Evolutionary conservation across 23 red algal species (phyloP).

Genomic region (Agarophyton chilense): DNA sequence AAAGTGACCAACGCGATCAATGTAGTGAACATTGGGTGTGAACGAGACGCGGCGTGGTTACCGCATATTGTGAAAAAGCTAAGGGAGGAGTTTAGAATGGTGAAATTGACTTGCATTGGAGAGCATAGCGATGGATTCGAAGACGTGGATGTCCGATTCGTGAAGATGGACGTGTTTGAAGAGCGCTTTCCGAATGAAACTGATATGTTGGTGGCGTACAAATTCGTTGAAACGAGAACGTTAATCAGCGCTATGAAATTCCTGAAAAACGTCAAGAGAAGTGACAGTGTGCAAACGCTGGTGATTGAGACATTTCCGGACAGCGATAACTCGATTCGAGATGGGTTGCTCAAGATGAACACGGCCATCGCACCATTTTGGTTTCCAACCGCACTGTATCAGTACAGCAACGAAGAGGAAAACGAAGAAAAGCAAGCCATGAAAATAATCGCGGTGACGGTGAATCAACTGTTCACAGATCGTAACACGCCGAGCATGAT

Average conservation of each 20-base stretch:
- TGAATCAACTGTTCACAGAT: slow-evolving; percentile 39
- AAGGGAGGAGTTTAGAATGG: slow-evolving; percentile 50
- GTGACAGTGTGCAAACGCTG: not conserved
- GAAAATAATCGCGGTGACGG: slow-evolving; percentile 42
- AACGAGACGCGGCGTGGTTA: slow-evolving; percentile 28
- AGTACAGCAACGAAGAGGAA: slow-evolving; percentile 53
- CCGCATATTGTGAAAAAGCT: slow-evolving; percentile 54
- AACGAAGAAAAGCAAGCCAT: slow-evolving; percentile 13
- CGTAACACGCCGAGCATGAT: slow-evolving; percentile 44
- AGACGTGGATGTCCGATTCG: slow-evolving; percentile 14
- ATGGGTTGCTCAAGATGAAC: slow-evolving; percentile 31
- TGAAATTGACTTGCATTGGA: slow-evolving; percentile 31
- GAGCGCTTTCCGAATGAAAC: slow-evolving; percentile 15
- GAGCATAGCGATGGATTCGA: not conserved
- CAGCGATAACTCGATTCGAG: slow-evolving; percentile 18
- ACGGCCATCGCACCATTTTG: slow-evolving; percentile 38
- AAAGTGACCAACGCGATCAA: slow-evolving; percentile 52
- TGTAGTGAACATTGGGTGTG: slow-evolving; percentile 39
- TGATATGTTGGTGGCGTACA: slow-evolving; percentile 57
- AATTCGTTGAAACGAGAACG: not conserved
- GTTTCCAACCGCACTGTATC: slow-evolving; percentile 40
- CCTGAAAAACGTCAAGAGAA: slow-evolving; percentile 38
- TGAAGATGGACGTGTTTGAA: slow-evolving; percentile 33
- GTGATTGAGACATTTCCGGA: slow-evolving; percentile 55
- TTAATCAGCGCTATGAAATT: slow-evolving; percentile 57